Evolutionary conservation across 768 basidiomycete species (phyloP).

Genomic region (Paxillus rubicundulus): DNA sequence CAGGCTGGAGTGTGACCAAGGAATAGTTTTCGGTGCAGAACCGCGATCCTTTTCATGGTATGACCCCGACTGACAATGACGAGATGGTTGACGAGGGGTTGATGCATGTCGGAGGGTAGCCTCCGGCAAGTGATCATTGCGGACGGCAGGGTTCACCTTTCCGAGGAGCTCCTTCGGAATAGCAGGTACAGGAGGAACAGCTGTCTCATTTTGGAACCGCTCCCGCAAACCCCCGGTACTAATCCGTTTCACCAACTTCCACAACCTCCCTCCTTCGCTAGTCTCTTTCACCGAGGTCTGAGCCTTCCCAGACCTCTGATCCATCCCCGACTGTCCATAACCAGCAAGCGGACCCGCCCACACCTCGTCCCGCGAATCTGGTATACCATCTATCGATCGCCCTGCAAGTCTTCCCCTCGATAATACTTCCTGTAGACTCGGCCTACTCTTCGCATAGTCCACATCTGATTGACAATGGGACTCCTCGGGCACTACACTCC

Average conservation of each 20-base stretch:
- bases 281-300: neutral
- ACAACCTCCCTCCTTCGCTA: slow-evolving; percentile 47
- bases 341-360: slow-evolving; percentile 11
- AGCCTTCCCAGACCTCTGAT: slow-evolving; percentile 12
- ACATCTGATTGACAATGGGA: slow-evolving; percentile 13
- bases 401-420: slow-evolving; percentile 6
- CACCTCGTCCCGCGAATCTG: slow-evolving; percentile 6
- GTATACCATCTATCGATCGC: slow-evolving; percentile 18
- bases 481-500: slow-evolving; percentile 19
- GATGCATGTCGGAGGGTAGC: neutral
- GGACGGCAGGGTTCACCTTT: slow-evolving; percentile 8
- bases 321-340: slow-evolving; percentile 8
- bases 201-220: slow-evolving; percentile 28
- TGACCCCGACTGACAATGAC: neutral
- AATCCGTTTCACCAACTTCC: slow-evolving; percentile 70
- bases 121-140: neutral
- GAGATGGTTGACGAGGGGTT: slow-evolving; percentile 5
- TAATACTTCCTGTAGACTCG: slow-evolving; percentile 36
- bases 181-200: slow-evolving; percentile 58
- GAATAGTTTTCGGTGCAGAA: slow-evolving; percentile 6
- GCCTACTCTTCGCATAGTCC: slow-evolving; percentile 20
- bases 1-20: slow-evolving; percentile 40
- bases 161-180: slow-evolving; percentile 45
- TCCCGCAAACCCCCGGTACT: slow-evolving; percentile 64
- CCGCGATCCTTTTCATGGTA: slow-evolving; percentile 9